Conservation (phyloP, 495 filamentous ascomycete species). For the Daldinia bambusicola region DNA sequence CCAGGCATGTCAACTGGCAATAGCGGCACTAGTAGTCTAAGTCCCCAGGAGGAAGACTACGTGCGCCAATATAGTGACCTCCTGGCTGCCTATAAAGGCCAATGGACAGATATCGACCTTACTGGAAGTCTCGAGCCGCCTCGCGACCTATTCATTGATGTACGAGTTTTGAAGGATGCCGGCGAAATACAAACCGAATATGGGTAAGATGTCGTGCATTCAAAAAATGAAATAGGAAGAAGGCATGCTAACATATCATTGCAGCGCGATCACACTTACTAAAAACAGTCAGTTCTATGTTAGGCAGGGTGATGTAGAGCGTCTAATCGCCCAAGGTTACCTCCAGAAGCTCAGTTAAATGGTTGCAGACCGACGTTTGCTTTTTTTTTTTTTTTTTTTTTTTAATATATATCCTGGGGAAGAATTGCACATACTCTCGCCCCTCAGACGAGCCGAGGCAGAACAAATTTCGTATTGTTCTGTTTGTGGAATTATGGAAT, state of each 20-base stretch:
- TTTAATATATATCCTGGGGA: constrained; percentile 1
- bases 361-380: background rate
- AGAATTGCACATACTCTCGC: background rate
- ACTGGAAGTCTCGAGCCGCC: constrained; percentile 96
- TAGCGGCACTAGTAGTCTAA: constrained; percentile 76
- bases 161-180: constrained; percentile 94
- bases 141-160: constrained; percentile 96
- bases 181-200: constrained; percentile 99
- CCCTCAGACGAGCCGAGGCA: constrained; percentile 1
- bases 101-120: constrained; percentile 98
- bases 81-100: constrained; percentile 94
- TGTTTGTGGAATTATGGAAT: background rate
- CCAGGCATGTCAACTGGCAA: constrained; percentile 52
- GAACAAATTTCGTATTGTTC: constrained; percentile 7
- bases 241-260: constrained; percentile 18
- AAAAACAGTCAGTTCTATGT: constrained; percentile 99
- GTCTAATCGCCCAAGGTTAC: constrained; percentile 96
- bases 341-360: constrained; percentile 87
- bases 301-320: constrained; percentile 94
- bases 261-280: constrained; percentile 91
- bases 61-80: constrained; percentile 90
- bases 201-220: constrained; percentile 69
- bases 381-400: background rate
- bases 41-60: constrained; percentile 98
- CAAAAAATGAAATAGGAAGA: constrained; percentile 36